Base-by-base conservation (phyloP, 2,329 filamentous ascomycete genomes). In the Coniochaeta ligniaria region DNA sequence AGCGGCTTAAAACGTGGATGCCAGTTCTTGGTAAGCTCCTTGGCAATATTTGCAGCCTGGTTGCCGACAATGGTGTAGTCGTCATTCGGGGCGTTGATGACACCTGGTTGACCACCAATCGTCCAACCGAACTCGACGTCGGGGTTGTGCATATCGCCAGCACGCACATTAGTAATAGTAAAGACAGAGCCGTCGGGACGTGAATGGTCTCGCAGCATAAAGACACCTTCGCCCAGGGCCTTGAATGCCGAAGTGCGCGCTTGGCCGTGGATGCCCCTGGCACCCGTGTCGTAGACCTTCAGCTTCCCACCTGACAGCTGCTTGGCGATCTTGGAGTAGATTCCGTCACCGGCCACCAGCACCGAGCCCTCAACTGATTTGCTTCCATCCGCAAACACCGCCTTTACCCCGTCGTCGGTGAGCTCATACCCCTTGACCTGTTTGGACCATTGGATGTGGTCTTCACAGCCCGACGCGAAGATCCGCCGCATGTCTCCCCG, bases 221-320 rank as follows among this genome's bases (percentile, higher is more conserved):
- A 88, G 0, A 89, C 86, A 1, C 86, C 86, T 69, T 88, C 85
- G 1, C 85, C 85, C 0, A 89, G 74, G 0, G 71, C 78, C 62
- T 81, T 83, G 75, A 88, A 89, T 0, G 85, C 84, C 0, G 80
- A 78, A 0, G 80, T 84, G 0, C 84, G 83, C 8, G 86, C 84
- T 68, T 88, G 84, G 0, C 86, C 86, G 64, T 89, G 86, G 26
- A 89, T 87, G 1, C 85, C 84, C 56, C 85, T 72, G 0, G 85
- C 82, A 3, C 85, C 85, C 0, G 84, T 83, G 65, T 89, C 86
- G 67, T 81, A 88, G 5, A 85, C 80, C 69, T 86, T 87, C 54
- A 88, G 69, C 57, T 73, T 79, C 1, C 83, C 84, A 4, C 74
- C 73, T 0, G 82, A 85, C 4, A 88, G 72, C 71, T 89, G 85